Evolutionary conservation across 129 eudicot genomes (phyloP), one percentile per base, ranked within the genome.

Genomic region (Ambrosia artemisiifolia): DNA sequence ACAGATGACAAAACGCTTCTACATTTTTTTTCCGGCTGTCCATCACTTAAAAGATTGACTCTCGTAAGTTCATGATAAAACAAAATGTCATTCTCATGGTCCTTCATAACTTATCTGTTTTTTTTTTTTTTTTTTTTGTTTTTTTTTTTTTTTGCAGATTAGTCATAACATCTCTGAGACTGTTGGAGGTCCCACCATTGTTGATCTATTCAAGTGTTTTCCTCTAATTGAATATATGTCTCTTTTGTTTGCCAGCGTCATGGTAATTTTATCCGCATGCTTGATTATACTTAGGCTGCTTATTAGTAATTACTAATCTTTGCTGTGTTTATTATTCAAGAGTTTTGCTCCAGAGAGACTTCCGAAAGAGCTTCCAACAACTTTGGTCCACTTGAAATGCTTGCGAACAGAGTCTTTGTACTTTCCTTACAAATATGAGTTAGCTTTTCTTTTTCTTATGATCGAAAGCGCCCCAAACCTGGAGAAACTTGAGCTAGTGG

Each of bases 181-280:
- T 12, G 19, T 3, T 2, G 19, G 40, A 40, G 8, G 3, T 53
- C 36, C 20, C 49, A 34, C 74, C 73, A n/a, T 68, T 11, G 11
- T 2, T 5, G 24, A 70, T 36, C 50, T 70, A 53, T 18, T 70
- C 49, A 3, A 70, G 51, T 53, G 50, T 53, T 70, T 70, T 51
- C 63, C 63, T 1, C 12, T 53, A 12, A 17, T 70, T 33, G 64
- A 53, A 35, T 35, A 53, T 36, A 19, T 70, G 7, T 70, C 64
- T 51, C 3, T 70, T 34, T 18, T 3, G 3, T 35, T 12, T 11
- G 4, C 0, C 3, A 11, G 4, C 36, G 0, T 18, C 36, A 1
- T 34, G 74, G 74, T 70, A 70, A 70, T 51, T 9, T 68, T 68
- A 30, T 68, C 16, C 32, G 32, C 47, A 48, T 16, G 17, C 47